Percentiles rank a stretch among this genome's conserved stretches.
Conservation (phyloP, 2,329 filamentous ascomycete species). For the Metarhizium album region DNA sequence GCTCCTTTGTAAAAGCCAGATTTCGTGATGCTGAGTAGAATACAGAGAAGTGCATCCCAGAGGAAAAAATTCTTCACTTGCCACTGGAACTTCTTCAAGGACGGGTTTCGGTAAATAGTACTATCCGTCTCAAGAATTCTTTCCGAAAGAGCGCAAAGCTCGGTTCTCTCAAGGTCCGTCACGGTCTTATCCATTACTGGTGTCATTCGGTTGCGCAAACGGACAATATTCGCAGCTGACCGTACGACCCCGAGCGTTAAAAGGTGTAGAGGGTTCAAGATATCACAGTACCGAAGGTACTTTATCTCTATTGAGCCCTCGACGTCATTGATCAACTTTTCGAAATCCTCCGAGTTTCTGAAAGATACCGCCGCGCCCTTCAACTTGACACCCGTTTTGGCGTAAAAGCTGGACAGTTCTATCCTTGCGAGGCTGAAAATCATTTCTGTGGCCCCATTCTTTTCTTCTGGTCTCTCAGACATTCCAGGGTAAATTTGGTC, state of each 20-base stretch:
- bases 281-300: constrained; percentile 33
- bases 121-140: constrained; percentile 26
- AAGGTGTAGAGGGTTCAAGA: constrained; percentile 27
- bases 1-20: constrained; percentile 10
- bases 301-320: constrained; percentile 30
- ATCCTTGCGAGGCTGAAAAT: constrained; percentile 21
- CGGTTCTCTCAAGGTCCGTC: constrained; percentile 12
- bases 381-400: constrained; percentile 1
- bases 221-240: constrained; percentile 17
- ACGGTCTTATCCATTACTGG: constrained; percentile 16
- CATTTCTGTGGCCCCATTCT: constrained; percentile 23
- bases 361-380: neutral
- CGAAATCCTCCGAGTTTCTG: constrained; percentile 17
- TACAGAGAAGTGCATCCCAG: constrained; percentile 23
- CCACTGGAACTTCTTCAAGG: constrained; percentile 19
- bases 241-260: constrained; percentile 17
- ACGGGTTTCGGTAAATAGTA: constrained; percentile 15
- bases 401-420: constrained; percentile 7
- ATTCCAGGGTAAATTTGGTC: constrained; percentile 26
- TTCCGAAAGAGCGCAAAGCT: constrained; percentile 21
- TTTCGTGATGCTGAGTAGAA: constrained; percentile 17
- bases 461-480: constrained; percentile 18
- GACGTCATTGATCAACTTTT: constrained; percentile 25
- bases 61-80: constrained; percentile 22
- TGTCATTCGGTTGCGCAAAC: constrained; percentile 12